These are phyloP conservation scores for Erodium trifolium DNA, from an alignment of 441 rosid genomes.

Conservation along the genomic window DNA sequence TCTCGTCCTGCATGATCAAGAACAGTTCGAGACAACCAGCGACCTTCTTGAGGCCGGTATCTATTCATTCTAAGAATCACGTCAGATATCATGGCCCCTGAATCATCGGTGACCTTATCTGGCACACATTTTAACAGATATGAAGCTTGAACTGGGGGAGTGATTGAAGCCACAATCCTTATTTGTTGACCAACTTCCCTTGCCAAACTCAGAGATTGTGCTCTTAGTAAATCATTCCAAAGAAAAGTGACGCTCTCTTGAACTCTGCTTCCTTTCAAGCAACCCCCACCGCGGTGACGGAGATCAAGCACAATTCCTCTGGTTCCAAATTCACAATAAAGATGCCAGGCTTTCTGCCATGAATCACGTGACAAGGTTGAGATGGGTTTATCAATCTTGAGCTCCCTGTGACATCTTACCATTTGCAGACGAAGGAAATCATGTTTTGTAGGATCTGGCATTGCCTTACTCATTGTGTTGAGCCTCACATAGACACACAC, in stretches of 20 bases:
- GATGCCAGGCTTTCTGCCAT: conserved; percentile 60
- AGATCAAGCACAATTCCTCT: conserved; percentile 53
- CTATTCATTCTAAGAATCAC: conserved; percentile 54
- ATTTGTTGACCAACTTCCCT: conserved; percentile 37
- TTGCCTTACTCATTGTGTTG: conserved; percentile 26
- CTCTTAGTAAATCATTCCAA: conserved; percentile 76
- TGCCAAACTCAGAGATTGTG: conserved; percentile 43
- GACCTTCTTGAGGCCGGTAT: conserved; percentile 73
- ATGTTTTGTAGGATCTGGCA: conserved; percentile 18
- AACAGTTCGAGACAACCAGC: conserved; percentile 88
- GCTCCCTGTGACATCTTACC: conserved; percentile 61
- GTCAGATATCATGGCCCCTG: conserved; percentile 86
- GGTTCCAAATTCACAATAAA: conserved; percentile 78
- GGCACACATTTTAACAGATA: conserved; percentile 83
- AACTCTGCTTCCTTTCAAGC: conserved; percentile 35
- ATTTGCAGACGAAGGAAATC: conserved; percentile 46
- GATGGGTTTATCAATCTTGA: conserved; percentile 43
- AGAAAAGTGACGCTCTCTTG: conserved; percentile 32
- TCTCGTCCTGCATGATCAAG: conserved; percentile 85
- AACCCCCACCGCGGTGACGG: conserved; percentile 32
- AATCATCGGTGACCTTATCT: conserved; percentile 79
- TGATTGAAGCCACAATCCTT: conserved; percentile 51
- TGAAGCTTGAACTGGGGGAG: conserved; percentile 80
- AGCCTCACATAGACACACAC: conserved; percentile 48
- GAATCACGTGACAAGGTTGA: conserved; percentile 33